Base-by-base conservation (phyloP, 345 rosid genomes). In the Sapria himalayana region DNA sequence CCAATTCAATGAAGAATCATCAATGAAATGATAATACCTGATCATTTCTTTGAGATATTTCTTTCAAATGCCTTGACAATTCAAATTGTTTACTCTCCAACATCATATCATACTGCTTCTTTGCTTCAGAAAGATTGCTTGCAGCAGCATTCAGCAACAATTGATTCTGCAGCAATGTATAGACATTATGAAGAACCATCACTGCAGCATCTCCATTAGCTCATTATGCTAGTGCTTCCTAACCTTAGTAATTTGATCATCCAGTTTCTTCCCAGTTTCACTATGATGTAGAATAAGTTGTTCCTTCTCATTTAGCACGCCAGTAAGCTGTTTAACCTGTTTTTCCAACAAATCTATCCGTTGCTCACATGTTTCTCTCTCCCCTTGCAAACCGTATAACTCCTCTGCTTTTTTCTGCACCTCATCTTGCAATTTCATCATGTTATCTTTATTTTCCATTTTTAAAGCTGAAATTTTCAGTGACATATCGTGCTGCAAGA, bases 11-110 rank as follows among this genome's bases (percentile, higher is more conserved):
- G 11, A 45, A 48, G 15, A 16, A 37, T 45, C 48, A 14, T 27
- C 29, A 2, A 41, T 41, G 43, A 55, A 25, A 59, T 52, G 36
- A 50, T 5, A 17, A 24, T 27, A 80, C 96, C 93, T 77, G 82
- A 51, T 85, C 96, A 54, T 80, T 85, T 57, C 75, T 80, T 59
- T 66, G 89, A 61, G 85, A 78, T 52, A 81, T 61, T 52, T 86
- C 97, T 69, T 81, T 78, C 73, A 86, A 57, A 52, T 81, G 94
- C 62, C 73, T 66, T 27, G 92, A 78, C 29, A 81, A 54, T 54
- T 81, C 97, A 61, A 67, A 50, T 54, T 81, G 79, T 52, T 85
- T 85, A 52, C 66, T 71, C 56, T 73, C 97, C 15, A 85, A 77
- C 81, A 81, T 66, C 58, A 50, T 48, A 54, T 81, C 92, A 39